Conservation (phyloP, 805 yeast genomes). For the Trichomonascus vanleenenianus region DNA sequence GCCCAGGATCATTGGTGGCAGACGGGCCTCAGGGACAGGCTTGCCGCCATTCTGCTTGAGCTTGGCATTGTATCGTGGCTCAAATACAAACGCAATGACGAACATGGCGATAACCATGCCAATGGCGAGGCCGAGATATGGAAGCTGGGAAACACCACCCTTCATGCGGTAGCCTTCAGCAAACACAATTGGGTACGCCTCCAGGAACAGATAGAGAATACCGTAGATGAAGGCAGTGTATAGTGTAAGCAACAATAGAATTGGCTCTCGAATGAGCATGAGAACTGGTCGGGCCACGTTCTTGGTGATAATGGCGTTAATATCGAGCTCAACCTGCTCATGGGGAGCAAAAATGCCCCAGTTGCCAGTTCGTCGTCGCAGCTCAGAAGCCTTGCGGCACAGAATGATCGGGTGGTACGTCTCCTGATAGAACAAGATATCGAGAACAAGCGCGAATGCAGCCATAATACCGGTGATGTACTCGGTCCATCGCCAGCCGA, state of each 20-base stretch:
- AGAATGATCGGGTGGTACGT: conserved; percentile 66
- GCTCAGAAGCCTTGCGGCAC: conserved; percentile 50
- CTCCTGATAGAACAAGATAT: conserved; percentile 48
- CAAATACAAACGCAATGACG: conserved; percentile 43
- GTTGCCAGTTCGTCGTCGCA: conserved; percentile 64
- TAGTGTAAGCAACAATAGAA: conserved; percentile 55
- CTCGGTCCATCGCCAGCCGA: conserved; percentile 82
- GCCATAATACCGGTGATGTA: conserved; percentile 63
- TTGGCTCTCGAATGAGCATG: conserved; percentile 66
- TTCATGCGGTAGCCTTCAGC: conserved; percentile 49
- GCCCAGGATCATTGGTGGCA: conserved; percentile 69
- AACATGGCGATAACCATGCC: conserved; percentile 59
- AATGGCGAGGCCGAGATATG: conserved; percentile 67
- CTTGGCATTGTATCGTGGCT: conserved; percentile 42
- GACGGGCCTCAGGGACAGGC: conserved; percentile 71
- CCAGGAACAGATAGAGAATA: conserved; percentile 61
- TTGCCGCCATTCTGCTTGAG: conserved; percentile 45
- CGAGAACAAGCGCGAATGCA: conserved; percentile 33
- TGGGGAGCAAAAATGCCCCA: conserved; percentile 80
- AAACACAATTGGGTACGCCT: conserved; percentile 72
- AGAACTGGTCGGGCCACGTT: conserved; percentile 59
- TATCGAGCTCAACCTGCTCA: conserved; percentile 49
- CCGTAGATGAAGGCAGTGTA: conserved; percentile 79
- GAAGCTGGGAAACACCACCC: conserved; percentile 62
- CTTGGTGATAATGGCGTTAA: conserved; percentile 53